Conservation (phyloP, 495 filamentous ascomycete genomes). For the Cercophora samala region DNA sequence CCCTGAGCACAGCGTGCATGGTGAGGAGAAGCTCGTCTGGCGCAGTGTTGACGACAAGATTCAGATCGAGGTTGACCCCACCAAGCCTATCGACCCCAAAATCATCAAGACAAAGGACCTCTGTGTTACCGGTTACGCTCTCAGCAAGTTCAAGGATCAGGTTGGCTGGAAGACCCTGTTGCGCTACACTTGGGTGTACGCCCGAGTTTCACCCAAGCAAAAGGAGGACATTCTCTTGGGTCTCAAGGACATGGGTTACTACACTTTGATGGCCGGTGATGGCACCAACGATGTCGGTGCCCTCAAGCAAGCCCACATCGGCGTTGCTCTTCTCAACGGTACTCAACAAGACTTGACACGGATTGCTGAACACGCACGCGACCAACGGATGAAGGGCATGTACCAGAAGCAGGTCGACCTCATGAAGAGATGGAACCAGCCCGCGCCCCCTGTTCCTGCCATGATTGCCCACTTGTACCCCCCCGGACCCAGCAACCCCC, state of each 20-base stretch:
- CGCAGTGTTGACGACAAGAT: conserved; percentile 89
- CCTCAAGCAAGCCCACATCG: conserved; percentile 96
- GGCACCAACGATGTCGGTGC: conserved; percentile 98
- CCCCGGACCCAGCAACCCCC: conserved; percentile 85
- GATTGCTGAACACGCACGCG: conserved; percentile 89
- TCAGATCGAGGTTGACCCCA: conserved; percentile 82
- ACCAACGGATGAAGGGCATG: conserved; percentile 95
- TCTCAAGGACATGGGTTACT: conserved; percentile 93
- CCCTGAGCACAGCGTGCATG: conserved; percentile 76
- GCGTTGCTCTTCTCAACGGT: conserved; percentile 93
- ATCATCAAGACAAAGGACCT: conserved; percentile 87
- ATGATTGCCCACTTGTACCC: conserved; percentile 94
- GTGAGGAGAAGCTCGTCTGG: conserved; percentile 84
- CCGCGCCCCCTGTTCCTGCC: conserved; percentile 79
- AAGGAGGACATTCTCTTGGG: conserved; percentile 98
- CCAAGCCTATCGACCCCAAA: conserved; percentile 71
- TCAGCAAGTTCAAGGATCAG: conserved; percentile 84
- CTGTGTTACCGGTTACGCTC: conserved; percentile 92
- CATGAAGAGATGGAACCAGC: conserved; percentile 92
- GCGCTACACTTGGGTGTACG: conserved; percentile 94
- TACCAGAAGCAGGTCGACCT: conserved; percentile 92
- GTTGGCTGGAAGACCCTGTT: conserved; percentile 68
- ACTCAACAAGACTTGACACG: conserved; percentile 84
- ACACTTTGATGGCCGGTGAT: conserved; percentile 97
- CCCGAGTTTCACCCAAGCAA: conserved; percentile 95